phyloP scores from a whole-genome alignment of 2,329 filamentous ascomycete genomes.

The Alternaria novae-zelandiae region DNA sequence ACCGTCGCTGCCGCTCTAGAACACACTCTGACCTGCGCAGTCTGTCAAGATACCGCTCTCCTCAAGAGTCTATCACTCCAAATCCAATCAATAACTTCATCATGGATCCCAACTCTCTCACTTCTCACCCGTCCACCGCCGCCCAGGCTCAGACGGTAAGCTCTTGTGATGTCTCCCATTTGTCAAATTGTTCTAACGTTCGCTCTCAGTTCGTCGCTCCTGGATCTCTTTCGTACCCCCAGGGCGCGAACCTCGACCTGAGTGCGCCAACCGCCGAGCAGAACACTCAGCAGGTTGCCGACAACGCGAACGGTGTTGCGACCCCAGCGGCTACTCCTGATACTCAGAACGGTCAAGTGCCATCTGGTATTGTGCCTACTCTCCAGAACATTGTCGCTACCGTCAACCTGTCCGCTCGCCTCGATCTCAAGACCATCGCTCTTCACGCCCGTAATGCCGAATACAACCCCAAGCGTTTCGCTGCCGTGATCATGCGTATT shows the following conservation, averaged over 20 bases:
- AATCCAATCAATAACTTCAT: slow-evolving; percentile 48
- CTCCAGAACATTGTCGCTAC: slow-evolving; percentile 89
- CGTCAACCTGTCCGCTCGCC: slow-evolving; percentile 97
- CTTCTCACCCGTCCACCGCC: slow-evolving; percentile 89
- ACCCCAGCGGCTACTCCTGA: slow-evolving; percentile 94
- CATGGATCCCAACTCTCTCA: slow-evolving; percentile 78
- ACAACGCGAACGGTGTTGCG: slow-evolving; percentile 70
- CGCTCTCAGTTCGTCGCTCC: slow-evolving; percentile 73
- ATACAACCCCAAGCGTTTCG: slow-evolving; percentile 99
- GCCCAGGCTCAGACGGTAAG: slow-evolving; percentile 82
- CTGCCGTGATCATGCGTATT: slow-evolving; percentile 99
- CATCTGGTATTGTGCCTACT: slow-evolving; percentile 70
- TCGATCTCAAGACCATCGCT: slow-evolving; percentile 98
- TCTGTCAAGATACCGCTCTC: slow-evolving; percentile 39
- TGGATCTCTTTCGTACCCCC: slow-evolving; percentile 89
- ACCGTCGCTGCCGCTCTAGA: slow-evolving; percentile 36
- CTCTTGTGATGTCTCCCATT: slow-evolving; percentile 29
- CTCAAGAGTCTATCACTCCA: slow-evolving; percentile 37
- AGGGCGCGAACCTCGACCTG: slow-evolving; percentile 74
- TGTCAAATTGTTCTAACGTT: slow-evolving; percentile 29
- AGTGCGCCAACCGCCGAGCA: slow-evolving; percentile 79
- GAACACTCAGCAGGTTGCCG: slow-evolving; percentile 62
- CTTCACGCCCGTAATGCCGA: slow-evolving; percentile 97
- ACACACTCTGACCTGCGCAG: slow-evolving; percentile 44
- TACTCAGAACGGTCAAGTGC: slow-evolving; percentile 62